phyloP scores from a whole-genome alignment of 1,139 yeast species.

The Debaryomyces nepalensis region DNA sequence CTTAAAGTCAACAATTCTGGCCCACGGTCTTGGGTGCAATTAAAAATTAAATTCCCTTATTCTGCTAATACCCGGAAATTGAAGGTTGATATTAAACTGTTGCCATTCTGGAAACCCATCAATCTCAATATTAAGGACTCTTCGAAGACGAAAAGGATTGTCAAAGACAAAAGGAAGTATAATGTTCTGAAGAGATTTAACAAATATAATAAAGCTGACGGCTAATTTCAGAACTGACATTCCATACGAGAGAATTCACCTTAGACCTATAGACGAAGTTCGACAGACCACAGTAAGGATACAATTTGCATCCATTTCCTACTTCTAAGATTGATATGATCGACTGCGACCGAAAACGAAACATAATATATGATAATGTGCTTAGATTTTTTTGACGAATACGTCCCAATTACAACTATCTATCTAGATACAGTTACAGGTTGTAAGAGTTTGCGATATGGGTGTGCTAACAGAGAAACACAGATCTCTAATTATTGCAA shows the following conservation, averaged over 20 bases:
- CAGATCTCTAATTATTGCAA: conserved; percentile 3
- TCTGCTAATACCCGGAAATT: conserved; percentile 21
- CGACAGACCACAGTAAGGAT: too few relatives aligned
- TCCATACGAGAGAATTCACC: too few relatives aligned
- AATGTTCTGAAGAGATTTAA: conserved; percentile 9
- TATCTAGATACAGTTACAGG: too few relatives aligned
- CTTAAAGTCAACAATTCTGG: conserved; percentile 34
- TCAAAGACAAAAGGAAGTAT: conserved; percentile 7
- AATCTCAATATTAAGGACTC: conserved; percentile 18
- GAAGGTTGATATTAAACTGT: conserved; percentile 33
- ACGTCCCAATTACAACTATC: too few relatives aligned
- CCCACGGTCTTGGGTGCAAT: conserved; percentile 34
- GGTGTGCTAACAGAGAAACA: neutral
- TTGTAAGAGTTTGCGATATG: neutral
- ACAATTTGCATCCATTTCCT: too few relatives aligned
- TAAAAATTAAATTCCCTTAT: conserved; percentile 28
- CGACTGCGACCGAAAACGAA: too few relatives aligned
- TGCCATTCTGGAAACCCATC: conserved; percentile 38
- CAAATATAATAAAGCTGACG: neutral
- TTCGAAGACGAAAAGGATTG: conserved; percentile 5
- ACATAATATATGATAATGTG: too few relatives aligned
- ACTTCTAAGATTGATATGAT: too few relatives aligned
- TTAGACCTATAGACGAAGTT: too few relatives aligned
- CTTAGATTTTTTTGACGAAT: too few relatives aligned
- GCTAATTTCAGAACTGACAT: neutral